Conservation (phyloP, 164 flowering plant species). For the Berberis thunbergii region DNA sequence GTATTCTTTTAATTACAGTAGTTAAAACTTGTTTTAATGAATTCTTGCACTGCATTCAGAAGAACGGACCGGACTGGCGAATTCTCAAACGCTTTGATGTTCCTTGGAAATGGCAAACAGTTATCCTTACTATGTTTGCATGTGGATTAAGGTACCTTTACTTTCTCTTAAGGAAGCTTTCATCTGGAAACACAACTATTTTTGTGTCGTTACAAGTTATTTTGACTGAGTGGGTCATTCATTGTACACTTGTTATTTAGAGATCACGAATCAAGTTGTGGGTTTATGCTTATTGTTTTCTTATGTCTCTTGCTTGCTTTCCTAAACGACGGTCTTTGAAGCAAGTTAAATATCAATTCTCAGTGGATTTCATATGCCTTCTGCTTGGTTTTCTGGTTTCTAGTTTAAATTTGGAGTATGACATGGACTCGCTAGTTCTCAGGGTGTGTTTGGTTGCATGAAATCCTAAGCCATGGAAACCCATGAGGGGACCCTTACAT, state of each 20-base stretch:
- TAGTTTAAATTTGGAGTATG: neutral
- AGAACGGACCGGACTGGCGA: constrained; percentile 37
- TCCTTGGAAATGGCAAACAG: constrained; percentile 89
- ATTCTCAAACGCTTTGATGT: constrained; percentile 77
- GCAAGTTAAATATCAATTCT: too few species aligned
- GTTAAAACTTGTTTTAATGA: neutral
- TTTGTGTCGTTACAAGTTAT: neutral
- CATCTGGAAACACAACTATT: neutral
- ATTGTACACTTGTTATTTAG: neutral
- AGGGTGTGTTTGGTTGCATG: neutral
- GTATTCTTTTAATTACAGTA: too few species aligned
- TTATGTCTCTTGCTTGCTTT: too few species aligned
- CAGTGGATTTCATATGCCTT: too few species aligned
- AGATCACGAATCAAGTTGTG: neutral
- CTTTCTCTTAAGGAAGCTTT: neutral
- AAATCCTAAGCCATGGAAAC: too few species aligned
- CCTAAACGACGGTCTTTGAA: too few species aligned
- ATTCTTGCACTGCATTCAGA: constrained; percentile 21
- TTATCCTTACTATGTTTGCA: constrained; percentile 62
- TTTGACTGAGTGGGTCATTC: neutral
- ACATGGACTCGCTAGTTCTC: neutral
- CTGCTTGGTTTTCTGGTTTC: neutral
- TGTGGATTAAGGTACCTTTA: constrained; percentile 67
- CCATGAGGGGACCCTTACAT: too few species aligned
- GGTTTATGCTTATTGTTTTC: too few species aligned